Base-by-base conservation (phyloP, 2,329 filamentous ascomycete genomes). In the Cladosporium velox region DNA sequence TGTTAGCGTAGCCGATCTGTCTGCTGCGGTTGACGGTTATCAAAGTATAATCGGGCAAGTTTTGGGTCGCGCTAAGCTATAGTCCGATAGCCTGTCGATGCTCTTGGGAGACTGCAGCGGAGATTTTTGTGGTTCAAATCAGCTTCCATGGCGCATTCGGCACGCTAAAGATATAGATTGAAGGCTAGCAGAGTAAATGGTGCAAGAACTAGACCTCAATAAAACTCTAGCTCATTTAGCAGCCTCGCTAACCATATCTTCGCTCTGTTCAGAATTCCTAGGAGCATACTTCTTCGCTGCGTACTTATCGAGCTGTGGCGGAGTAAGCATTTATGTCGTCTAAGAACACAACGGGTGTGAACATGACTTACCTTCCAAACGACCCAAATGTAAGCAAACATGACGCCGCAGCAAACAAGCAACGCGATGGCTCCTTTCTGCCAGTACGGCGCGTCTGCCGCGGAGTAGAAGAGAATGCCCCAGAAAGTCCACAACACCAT, bases 21-120 rank as follows among this genome's bases (percentile, higher is more conserved):
- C 93, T 79, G 82, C 84, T 58, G 90, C 92, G 1, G 91, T 96
- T 0, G 83, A 88, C 69, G 92, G 89, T 15, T 96, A 63, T 38
- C 26, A 5, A 30, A 32, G 26, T 10, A 28, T 32, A 2, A 32
- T 54, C 4, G 11, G 12, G 51, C 51, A 54, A 21, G 41, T 47
- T 0, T 12, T 47, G n/a, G 4, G 21, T 47, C 41, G 41, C 10
- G 7, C 21, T 24, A 21, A 47, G 41, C 10, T 2, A 11, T 8
- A 24, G 41, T 3, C 8, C 2, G 6, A 4, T 12, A 12, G n/a
- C 38, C 18, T 44, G 15, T n/a, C 15, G 7, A 44, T 10, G 7
- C 18, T 44, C 35, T 18, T 41, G 4, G 3, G 35, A 4, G 35
- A 18, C 34, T 14, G 34, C 34, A 14, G 11, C 14, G 34, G 4